Conservation (phyloP, 805 yeast genomes). For the Kockiozyma suomiensis region DNA sequence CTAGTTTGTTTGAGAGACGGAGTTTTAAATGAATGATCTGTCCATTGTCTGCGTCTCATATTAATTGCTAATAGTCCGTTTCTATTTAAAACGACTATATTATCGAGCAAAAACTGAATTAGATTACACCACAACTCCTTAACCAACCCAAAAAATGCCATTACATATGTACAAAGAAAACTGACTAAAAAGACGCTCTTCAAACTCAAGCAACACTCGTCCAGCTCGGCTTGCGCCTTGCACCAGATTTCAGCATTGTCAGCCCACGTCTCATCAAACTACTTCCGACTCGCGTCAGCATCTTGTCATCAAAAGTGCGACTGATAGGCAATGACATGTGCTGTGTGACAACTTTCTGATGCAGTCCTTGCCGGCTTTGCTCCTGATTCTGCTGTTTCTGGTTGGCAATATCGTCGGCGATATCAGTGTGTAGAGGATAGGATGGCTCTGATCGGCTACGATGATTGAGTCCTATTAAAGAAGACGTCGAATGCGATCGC, state of each 20-base stretch:
- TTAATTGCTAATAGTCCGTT: too few species aligned
- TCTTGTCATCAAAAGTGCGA: background rate
- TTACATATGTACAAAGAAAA: background rate
- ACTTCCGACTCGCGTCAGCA: constrained; percentile 4
- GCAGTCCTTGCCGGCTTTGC: background rate
- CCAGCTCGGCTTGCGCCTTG: background rate
- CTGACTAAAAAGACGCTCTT: too few species aligned
- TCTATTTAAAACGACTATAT: background rate
- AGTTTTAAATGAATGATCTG: too few species aligned
- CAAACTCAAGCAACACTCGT: background rate
- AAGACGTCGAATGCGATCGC: constrained; percentile 6
- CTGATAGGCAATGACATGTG: background rate
- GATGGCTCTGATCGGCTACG: background rate
- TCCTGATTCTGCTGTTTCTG: background rate
- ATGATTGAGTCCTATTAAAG: constrained; percentile 4
- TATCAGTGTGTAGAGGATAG: background rate
- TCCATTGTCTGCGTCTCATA: too few species aligned
- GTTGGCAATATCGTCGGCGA: background rate
- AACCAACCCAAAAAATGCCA: background rate
- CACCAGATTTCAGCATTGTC: constrained; percentile 1
- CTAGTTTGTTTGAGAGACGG: too few species aligned
- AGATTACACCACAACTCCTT: background rate
- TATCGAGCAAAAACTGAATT: background rate
- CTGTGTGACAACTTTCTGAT: background rate
- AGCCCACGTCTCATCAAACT: constrained; percentile 13